Conservation (phyloP, 768 basidiomycete genomes). For the Mycena venus region DNA sequence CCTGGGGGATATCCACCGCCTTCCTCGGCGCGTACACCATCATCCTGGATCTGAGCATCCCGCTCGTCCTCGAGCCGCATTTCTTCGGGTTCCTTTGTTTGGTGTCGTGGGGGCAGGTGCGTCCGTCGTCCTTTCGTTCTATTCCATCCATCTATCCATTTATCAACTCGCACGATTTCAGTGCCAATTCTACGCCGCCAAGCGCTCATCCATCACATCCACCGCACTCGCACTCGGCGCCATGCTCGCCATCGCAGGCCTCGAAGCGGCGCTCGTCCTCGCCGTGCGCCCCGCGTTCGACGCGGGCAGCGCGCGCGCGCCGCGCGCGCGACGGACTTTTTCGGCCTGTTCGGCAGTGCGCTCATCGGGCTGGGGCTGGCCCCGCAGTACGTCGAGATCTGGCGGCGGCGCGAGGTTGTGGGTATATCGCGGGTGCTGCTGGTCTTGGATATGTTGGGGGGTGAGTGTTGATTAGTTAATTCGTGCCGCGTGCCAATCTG, state of each 20-base stretch:
- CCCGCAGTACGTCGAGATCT: conserved; percentile 85
- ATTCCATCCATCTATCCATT: neutral
- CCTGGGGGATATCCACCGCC: conserved; percentile 72
- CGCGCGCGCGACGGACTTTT: conserved; percentile 57
- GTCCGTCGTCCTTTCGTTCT: conserved; percentile 20
- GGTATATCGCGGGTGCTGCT: conserved; percentile 83
- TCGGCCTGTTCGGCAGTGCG: conserved; percentile 73
- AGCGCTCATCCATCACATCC: conserved; percentile 52
- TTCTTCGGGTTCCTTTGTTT: conserved; percentile 72
- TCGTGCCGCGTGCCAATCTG: neutral
- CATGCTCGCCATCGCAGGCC: conserved; percentile 62
- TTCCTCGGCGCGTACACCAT: conserved; percentile 80
- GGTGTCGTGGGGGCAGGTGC: conserved; percentile 79
- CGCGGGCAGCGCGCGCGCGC: conserved; percentile 38
- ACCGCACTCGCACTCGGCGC: conserved; percentile 52
- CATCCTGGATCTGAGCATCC: conserved; percentile 75
- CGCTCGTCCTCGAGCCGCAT: conserved; percentile 78
- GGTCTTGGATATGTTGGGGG: conserved; percentile 76
- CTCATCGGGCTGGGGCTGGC: conserved; percentile 64
- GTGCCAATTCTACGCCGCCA: conserved; percentile 75
- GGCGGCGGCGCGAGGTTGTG: conserved; percentile 68
- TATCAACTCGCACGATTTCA: conserved; percentile 42
- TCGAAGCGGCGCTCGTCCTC: conserved; percentile 73
- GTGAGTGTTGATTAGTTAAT: conserved; percentile 36
- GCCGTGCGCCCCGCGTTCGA: conserved; percentile 62